These are phyloP conservation scores for Lentinula boryana DNA, from an alignment of 768 basidiomycete genomes.

Conservation along the genomic window DNA sequence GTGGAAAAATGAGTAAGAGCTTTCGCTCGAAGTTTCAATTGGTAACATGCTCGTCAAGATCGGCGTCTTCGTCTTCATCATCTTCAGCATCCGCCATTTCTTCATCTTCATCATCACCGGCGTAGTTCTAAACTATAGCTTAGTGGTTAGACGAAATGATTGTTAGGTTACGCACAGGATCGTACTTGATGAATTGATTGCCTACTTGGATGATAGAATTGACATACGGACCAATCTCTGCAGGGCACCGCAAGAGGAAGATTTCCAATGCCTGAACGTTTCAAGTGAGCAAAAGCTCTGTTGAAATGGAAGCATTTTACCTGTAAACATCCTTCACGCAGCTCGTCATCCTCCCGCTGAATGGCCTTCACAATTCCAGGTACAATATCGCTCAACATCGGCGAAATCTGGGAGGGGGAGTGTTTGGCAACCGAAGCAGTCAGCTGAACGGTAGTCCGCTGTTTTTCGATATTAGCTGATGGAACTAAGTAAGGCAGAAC, in stretches of 20 bases:
- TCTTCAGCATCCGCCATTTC: conserved; percentile 65
- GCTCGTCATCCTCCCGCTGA: conserved; percentile 75
- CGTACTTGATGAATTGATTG: conserved; percentile 80
- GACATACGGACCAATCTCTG: conserved; percentile 73
- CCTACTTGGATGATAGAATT: conserved; percentile 64
- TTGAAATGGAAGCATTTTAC: conserved; percentile 23
- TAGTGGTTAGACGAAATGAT: background rate
- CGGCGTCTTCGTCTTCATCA: conserved; percentile 77
- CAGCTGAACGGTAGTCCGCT: conserved; percentile 74
- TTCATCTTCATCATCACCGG: conserved; percentile 42
- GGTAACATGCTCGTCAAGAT: conserved; percentile 63
- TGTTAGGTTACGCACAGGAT: conserved; percentile 59
- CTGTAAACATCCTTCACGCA: conserved; percentile 77
- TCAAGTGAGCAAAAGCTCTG: conserved; percentile 7
- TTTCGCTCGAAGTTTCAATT: background rate
- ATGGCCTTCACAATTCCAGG: conserved; percentile 67
- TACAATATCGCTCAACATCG: conserved; percentile 55
- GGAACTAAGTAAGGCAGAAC: conserved; percentile 55
- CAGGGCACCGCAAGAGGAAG: conserved; percentile 75
- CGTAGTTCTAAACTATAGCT: conserved; percentile 36
- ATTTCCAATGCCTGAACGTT: conserved; percentile 73
- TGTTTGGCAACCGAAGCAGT: conserved; percentile 75
- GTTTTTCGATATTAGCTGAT: conserved; percentile 54
- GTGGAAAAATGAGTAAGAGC: conserved; percentile 2
- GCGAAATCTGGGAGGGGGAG: conserved; percentile 61